Percentiles rank a stretch among this genome's conserved stretches.
Conservation (phyloP, 2,329 filamentous ascomycete genomes). For the Cytospora paraplurivora region DNA sequence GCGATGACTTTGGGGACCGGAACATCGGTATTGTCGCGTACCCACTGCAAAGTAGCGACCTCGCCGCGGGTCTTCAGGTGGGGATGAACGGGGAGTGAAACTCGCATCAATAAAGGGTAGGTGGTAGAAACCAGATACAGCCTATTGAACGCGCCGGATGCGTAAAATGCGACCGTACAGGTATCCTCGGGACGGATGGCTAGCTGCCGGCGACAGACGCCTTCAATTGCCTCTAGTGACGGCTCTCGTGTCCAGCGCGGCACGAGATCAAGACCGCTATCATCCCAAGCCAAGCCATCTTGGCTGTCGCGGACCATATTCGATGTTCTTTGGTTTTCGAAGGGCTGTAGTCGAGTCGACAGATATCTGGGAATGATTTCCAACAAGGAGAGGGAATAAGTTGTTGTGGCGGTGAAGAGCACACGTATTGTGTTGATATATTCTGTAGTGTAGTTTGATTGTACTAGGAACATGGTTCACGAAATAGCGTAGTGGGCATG, state of each 20-base stretch:
- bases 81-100: slow-evolving; percentile 36
- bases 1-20: slow-evolving; percentile 40
- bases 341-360: neutral
- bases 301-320: slow-evolving; percentile 12
- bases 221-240: slow-evolving; percentile 32
- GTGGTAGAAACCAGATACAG: slow-evolving; percentile 34
- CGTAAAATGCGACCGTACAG: slow-evolving; percentile 33
- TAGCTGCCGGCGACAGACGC: slow-evolving; percentile 33
- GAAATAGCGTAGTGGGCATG: neutral
- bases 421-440: neutral
- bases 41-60: slow-evolving; percentile 41
- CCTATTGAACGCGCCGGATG: slow-evolving; percentile 37
- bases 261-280: slow-evolving; percentile 30
- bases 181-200: slow-evolving; percentile 27
- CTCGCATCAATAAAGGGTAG: slow-evolving; percentile 32
- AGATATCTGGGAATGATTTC: neutral
- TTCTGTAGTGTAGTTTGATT: neutral
- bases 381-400: neutral
- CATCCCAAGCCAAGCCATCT: slow-evolving; percentile 33
- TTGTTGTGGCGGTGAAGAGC: neutral
- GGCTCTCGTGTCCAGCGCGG: slow-evolving; percentile 36
- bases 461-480: too few species aligned
- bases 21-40: slow-evolving; percentile 37
- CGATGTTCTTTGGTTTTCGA: neutral
- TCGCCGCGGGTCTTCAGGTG: slow-evolving; percentile 36